Evolutionary conservation across 305 asterid genomes (phyloP).

Genomic region (Fraxinus latifolia): DNA sequence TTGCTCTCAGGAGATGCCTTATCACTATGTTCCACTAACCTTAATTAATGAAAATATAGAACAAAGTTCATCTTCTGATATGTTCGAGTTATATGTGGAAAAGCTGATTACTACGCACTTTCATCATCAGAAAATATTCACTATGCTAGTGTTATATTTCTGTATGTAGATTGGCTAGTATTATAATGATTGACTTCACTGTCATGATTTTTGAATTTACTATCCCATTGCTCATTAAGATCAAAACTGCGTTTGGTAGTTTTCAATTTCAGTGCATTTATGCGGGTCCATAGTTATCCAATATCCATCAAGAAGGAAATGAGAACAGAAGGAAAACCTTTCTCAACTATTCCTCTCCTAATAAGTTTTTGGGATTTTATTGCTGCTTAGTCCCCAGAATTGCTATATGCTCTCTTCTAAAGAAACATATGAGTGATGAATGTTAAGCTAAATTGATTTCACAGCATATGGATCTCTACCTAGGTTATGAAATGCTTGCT

Average conservation of each 20-base stretch:
- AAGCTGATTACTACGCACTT: neutral
- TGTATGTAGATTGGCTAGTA: neutral
- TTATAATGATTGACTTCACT: neutral
- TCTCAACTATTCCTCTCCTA: neutral
- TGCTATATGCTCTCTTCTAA: neutral
- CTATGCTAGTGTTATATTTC: neutral
- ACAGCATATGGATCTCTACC: constrained; percentile 10
- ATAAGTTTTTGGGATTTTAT: neutral
- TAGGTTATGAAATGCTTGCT: constrained; percentile 9
- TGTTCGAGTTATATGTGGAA: neutral
- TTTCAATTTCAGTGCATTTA: neutral
- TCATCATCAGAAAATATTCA: neutral
- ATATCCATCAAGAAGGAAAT: neutral
- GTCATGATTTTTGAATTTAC: neutral
- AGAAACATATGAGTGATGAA: constrained; percentile 4
- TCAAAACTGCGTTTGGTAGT: neutral
- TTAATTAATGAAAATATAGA: neutral
- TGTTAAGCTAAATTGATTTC: constrained; percentile 1
- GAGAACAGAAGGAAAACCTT: neutral
- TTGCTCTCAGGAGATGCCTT: neutral
- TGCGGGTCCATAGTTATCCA: neutral
- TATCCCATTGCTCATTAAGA: neutral
- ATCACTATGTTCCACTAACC: neutral
- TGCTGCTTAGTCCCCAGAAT: neutral
- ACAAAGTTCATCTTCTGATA: neutral